Evolutionary conservation across 352 stramenopile species (phyloP).

Genomic region (Phytophthora cactorum): DNA sequence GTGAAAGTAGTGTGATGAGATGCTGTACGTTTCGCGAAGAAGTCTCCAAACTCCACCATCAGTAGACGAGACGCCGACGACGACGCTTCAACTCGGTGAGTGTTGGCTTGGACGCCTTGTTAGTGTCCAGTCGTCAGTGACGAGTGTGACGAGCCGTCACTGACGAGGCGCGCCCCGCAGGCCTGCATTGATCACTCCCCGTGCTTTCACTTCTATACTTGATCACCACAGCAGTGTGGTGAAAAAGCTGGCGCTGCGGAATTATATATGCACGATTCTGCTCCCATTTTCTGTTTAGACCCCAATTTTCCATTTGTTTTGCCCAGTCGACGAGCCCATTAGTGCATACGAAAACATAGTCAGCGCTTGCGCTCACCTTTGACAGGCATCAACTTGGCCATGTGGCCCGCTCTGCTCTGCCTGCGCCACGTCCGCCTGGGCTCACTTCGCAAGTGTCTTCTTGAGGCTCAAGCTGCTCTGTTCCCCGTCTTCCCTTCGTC

Average conservation of each 20-base stretch:
- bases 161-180: not conserved
- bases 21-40: too few species aligned
- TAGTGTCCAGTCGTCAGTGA: too few species aligned
- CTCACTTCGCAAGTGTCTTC: conserved; percentile 54
- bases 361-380: not conserved
- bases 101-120: not conserved
- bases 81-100: not conserved
- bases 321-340: conserved; percentile 1
- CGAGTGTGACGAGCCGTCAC: too few species aligned
- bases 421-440: not conserved
- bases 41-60: not conserved
- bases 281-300: not conserved
- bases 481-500: conserved; percentile 5
- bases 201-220: not conserved
- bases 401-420: conserved; percentile 14
- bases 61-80: not conserved
- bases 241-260: too few species aligned
- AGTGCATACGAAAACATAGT: conserved; percentile 8
- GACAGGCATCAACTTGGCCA: conserved; percentile 29
- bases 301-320: not conserved
- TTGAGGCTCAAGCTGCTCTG: conserved; percentile 22
- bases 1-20: too few species aligned
- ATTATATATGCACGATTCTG: too few species aligned
- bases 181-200: not conserved
- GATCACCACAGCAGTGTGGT: too few species aligned